Base-by-base conservation (phyloP, 805 yeast species). In the Metschnikowia orientalis region DNA sequence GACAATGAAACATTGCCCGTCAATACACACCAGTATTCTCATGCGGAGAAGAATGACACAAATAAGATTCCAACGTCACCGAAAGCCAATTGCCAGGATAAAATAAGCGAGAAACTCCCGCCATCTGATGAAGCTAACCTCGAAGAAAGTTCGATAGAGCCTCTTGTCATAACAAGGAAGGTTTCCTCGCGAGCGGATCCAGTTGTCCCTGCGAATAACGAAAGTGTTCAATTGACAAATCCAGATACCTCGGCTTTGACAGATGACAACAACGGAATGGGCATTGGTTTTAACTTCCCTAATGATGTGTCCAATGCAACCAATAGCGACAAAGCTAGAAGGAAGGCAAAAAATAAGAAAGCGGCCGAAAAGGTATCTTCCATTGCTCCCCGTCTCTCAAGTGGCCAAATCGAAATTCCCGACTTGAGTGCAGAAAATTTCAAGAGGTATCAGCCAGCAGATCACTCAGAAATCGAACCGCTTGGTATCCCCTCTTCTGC, bases 401-500 rank as follows among this genome's bases (percentile, higher is more conserved):
- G 43, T 10, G 71, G 69, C 4, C 67, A 62, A 32, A 67, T 67
- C 13, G 67, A 64, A 34, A 67, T 67, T 14, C 71, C 72, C 1
- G 62, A 63, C 28, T 48, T 65, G 16, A 49, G 50, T 18, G 60
- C 56, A 14, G 17, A 8, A 18, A 19, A 15, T 27, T 19, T n/a
- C 19, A 13, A 23, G 12, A n/a, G 7, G 5, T n/a, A n/a, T 4
- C n/a, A 5, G 30, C 18, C 30, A 34, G 38, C 24, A 24, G n/a
- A 17, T 5, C 13, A 18, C 18, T 4, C 13, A 19, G 6, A 22
- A 10, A 16, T 58, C 26, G 66, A 60, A 29, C 66, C 65, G n/a
- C 47, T 59, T 12, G 67, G 67, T 3, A 37, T 56, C 5, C 70
- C 69, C 4, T 50, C 58, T 17, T 45, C 42, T 25, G 62, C 51